Evolutionary conservation across 768 basidiomycete species (phyloP).

Genomic region (Coprinopsis marcescibilis): DNA sequence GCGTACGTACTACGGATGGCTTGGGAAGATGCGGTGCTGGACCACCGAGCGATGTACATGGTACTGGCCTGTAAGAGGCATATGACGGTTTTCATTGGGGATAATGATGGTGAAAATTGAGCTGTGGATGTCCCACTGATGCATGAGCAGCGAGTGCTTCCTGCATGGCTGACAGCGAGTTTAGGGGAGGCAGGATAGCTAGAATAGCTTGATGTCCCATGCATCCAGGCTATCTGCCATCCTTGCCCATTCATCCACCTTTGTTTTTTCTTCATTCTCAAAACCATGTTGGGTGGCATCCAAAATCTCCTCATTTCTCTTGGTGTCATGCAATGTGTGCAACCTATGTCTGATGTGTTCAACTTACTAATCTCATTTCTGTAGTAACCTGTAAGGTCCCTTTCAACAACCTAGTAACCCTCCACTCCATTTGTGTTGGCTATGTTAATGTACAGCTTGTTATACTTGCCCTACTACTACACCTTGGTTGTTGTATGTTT

Average conservation of each 20-base stretch:
- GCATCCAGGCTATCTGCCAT: too few relatives aligned
- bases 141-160: too few relatives aligned
- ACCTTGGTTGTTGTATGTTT: slow-evolving; percentile 66
- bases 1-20: too few relatives aligned
- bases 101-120: too few relatives aligned
- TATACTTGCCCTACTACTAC: slow-evolving; percentile 74
- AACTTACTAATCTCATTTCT: not conserved
- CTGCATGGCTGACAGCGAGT: too few relatives aligned
- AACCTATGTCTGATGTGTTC: not conserved
- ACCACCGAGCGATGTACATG: too few relatives aligned
- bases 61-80: too few relatives aligned
- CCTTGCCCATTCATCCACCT: not conserved
- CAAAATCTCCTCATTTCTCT: slow-evolving; percentile 86
- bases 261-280: not conserved
- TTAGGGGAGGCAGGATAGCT: too few relatives aligned
- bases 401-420: slow-evolving; percentile 80
- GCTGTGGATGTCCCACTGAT: too few relatives aligned
- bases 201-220: too few relatives aligned
- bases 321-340: slow-evolving; percentile 83
- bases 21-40: too few relatives aligned
- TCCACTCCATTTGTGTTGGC: slow-evolving; percentile 76
- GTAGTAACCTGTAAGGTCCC: slow-evolving; percentile 87
- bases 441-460: slow-evolving; percentile 73
- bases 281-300: slow-evolving; percentile 59
- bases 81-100: too few relatives aligned